Conservation (phyloP, 768 basidiomycete genomes). For the Punctularia strigosozonata region DNA sequence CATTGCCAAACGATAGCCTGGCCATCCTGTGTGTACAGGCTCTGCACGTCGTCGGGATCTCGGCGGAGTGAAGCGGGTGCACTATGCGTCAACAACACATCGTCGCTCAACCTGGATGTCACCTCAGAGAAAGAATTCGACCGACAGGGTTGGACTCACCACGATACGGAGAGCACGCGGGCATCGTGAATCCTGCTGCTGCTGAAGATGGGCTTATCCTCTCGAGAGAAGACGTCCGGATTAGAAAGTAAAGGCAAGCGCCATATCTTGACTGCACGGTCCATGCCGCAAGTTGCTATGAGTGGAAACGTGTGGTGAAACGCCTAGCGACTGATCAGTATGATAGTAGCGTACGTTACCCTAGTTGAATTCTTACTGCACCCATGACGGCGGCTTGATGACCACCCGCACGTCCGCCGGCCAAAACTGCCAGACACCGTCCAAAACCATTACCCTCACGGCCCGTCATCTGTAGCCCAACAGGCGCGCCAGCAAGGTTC, state of each 20-base stretch:
- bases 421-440: conserved; percentile 51
- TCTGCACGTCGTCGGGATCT: conserved; percentile 3
- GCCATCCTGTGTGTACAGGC: conserved; percentile 14
- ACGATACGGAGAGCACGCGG: conserved; percentile 49
- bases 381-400: conserved; percentile 58
- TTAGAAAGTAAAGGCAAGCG: no score
- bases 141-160: conserved; percentile 25
- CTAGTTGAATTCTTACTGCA: conserved; percentile 30
- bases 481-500: conserved; percentile 55
- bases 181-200: conserved; percentile 55
- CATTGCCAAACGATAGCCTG: conserved; percentile 46
- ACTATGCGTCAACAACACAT: conserved; percentile 24
- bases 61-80: conserved; percentile 15
- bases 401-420: conserved; percentile 64
- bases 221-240: conserved; percentile 34
- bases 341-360: conserved; percentile 1
- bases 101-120: conserved; percentile 37
- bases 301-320: conserved; percentile 57
- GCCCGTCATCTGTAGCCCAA: conserved; percentile 51
- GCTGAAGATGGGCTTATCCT: conserved; percentile 72
- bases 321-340: conserved; percentile 26
- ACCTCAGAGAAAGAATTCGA: background rate
- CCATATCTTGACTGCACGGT: conserved; percentile 72
- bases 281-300: conserved; percentile 70
- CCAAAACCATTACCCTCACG: conserved; percentile 46